Base-by-base conservation (phyloP, 495 filamentous ascomycete genomes). In the Hypoxylon fuscum region DNA sequence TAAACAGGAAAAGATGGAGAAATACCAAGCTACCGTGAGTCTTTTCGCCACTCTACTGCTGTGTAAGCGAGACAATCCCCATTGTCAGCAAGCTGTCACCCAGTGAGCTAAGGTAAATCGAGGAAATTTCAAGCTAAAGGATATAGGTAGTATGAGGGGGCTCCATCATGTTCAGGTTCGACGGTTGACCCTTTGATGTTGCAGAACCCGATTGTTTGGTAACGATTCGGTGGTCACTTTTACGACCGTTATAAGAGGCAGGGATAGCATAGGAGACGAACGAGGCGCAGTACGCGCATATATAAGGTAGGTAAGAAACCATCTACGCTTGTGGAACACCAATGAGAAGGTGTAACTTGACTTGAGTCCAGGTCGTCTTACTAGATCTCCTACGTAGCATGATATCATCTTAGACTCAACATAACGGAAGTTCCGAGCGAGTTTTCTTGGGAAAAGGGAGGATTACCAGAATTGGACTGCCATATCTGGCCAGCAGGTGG, bases 191-290 rank as follows among this genome's bases (percentile, higher is more conserved):
- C 43, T 20, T 49, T 27, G 14, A 18, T 46, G 43, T 35, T 31
- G 20, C 49, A 22, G 35, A 49, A 61, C 63, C 63, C 63, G 63
- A 53, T 44, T 57, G 46, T 61, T 25, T 48, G 63, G 52, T 66
- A 60, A 52, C 56, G 46, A 61, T 61, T 56, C 34, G 21, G 50
- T 53, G 35, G 31, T 43, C 42, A 10, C n/a, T 57, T 57, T 66
- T 34, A 54, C 48, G 53, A 40, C 42, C 20, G 43, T 27, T 45
- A 40, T 57, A 57, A 35, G 46, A 51, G 43, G 47, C 52, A 55
- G 52, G 58, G 63, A 57, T 52, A 52, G 63, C 48, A 57, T 47
- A 22, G 47, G 45, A 52, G 38, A 51, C 55, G 51, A 44, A 66
- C 57, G 62, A 50, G 41, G 51, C 56, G 52, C 35, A 66, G 51